These are phyloP conservation scores for Areca catechu DNA, from an alignment of 176 grass and related monocot species.

Conservation along the genomic window DNA sequence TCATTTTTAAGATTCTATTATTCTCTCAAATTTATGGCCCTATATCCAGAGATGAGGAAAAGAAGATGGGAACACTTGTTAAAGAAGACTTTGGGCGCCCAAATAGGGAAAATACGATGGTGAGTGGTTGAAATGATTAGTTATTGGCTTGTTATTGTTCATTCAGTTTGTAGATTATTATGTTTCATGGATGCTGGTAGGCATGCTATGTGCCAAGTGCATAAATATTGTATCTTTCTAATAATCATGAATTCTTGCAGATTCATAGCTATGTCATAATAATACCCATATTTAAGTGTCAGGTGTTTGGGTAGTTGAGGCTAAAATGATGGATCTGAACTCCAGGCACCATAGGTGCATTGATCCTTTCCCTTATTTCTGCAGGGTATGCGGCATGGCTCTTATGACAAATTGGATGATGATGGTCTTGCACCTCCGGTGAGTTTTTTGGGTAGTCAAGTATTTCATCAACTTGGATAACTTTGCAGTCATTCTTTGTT, in stretches of 20 bases:
- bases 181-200: no score
- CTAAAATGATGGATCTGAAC: no score
- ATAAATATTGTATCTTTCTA: no score
- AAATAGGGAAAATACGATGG: slow-evolving; percentile 96
- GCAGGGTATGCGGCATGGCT: slow-evolving; percentile 97
- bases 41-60: slow-evolving; percentile 77
- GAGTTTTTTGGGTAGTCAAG: slow-evolving; percentile 20
- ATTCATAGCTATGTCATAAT: no score
- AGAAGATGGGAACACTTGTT: slow-evolving; percentile 95
- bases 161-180: neutral
- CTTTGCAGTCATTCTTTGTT: slow-evolving; percentile 1
- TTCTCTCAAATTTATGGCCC: slow-evolving; percentile 4
- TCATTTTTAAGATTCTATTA: slow-evolving; percentile 10
- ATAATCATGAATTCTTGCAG: no score
- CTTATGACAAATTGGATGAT: slow-evolving; percentile 96
- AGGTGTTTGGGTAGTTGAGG: no score
- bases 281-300: no score
- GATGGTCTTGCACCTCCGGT: slow-evolving; percentile 98
- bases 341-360: neutral
- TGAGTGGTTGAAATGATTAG: slow-evolving; percentile 16
- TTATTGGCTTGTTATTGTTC: slow-evolving; percentile 2
- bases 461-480: neutral
- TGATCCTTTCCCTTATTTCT: slow-evolving; percentile 15
- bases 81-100: slow-evolving; percentile 97
- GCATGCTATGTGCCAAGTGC: no score